Evolutionary conservation across 257 asterid genomes (phyloP).

Genomic region (Scutellaria baicalensis): DNA sequence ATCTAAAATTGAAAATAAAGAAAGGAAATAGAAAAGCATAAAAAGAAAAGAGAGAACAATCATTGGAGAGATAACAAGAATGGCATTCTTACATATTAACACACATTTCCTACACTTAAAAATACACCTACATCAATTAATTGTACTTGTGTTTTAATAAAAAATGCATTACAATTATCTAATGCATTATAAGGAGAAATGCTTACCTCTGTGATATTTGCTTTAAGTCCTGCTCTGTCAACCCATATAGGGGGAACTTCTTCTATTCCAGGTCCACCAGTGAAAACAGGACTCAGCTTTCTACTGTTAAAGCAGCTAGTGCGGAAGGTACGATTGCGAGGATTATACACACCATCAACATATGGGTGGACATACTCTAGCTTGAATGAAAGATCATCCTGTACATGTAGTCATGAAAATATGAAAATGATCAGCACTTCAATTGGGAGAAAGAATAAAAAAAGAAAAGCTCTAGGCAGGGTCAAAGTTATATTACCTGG

Average conservation of each 20-base stretch:
- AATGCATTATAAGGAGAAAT: background rate
- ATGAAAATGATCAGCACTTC: background rate
- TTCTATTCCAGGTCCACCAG: constrained; percentile 97
- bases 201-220: constrained; percentile 82
- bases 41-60: no score
- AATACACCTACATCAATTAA: no score
- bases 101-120: no score
- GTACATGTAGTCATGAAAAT: constrained; percentile 12
- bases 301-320: constrained; percentile 94
- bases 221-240: constrained; percentile 90
- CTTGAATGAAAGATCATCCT: constrained; percentile 98
- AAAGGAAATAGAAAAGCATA: no score
- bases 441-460: background rate
- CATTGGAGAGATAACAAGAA: no score
- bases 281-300: constrained; percentile 94
- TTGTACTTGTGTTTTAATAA: no score
- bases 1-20: no score
- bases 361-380: constrained; percentile 94
- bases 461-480: background rate
- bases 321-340: constrained; percentile 88
- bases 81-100: no score
- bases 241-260: constrained; percentile 99
- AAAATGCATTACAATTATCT: no score
- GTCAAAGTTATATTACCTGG: constrained; percentile 45
- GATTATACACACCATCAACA: constrained; percentile 79